phyloP scores from a whole-genome alignment of 2,329 filamentous ascomycete genomes.

The Capronia epimyces region DNA sequence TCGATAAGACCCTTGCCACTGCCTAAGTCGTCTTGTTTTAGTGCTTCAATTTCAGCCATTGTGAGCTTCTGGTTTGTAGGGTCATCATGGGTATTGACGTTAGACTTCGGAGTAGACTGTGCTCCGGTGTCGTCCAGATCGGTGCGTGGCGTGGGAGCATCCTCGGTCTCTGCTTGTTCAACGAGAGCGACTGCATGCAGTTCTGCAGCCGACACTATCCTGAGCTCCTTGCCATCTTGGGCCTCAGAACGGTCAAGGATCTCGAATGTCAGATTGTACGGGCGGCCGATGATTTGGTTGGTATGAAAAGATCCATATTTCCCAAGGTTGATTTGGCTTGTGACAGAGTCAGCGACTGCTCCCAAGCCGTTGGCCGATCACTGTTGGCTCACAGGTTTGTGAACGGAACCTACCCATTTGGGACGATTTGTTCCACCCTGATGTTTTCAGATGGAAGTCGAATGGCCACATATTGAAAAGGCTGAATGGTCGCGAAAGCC shows the following conservation, averaged over 20 bases:
- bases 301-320: conserved; percentile 90
- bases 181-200: conserved; percentile 73
- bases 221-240: conserved; percentile 60
- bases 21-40: conserved; percentile 66
- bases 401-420: conserved; percentile 57
- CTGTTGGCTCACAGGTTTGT: conserved; percentile 27
- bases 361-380: conserved; percentile 25
- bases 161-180: conserved; percentile 40
- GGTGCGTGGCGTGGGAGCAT: conserved; percentile 30
- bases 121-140: conserved; percentile 30
- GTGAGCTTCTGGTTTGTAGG: conserved; percentile 67
- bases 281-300: conserved; percentile 84
- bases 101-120: conserved; percentile 45
- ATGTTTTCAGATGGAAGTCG: conserved; percentile 55
- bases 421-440: conserved; percentile 55
- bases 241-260: conserved; percentile 65
- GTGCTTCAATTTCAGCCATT: conserved; percentile 63
- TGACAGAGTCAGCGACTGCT: conserved; percentile 29
- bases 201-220: conserved; percentile 73
- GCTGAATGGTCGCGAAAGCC: conserved; percentile 43
- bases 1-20: conserved; percentile 85
- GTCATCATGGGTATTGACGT: conserved; percentile 59
- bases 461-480: conserved; percentile 49
- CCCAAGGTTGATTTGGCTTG: conserved; percentile 75
- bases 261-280: conserved; percentile 88